Evolutionary conservation across 2,329 filamentous ascomycete species (phyloP).

Genomic region (Drechmeria coniospora): DNA sequence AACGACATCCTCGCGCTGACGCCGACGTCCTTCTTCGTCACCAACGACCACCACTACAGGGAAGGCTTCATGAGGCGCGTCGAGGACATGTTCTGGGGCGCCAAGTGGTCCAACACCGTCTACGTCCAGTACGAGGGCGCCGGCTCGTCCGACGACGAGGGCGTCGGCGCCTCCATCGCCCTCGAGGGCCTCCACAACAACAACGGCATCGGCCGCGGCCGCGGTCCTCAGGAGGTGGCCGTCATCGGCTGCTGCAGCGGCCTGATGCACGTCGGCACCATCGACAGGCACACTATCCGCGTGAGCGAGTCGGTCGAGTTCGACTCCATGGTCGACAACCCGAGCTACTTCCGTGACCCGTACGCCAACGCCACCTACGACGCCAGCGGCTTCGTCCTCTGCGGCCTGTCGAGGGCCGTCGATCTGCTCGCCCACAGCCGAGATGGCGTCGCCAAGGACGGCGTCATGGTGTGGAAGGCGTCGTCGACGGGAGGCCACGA

Average conservation of each 20-base stretch:
- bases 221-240: slow-evolving; percentile 22
- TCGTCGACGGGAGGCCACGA: slow-evolving; percentile 1
- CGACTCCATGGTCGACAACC: slow-evolving; percentile 38
- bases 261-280: slow-evolving; percentile 24
- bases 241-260: slow-evolving; percentile 29
- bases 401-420: slow-evolving; percentile 27
- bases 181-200: slow-evolving; percentile 31
- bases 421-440: slow-evolving; percentile 18
- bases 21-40: slow-evolving; percentile 36
- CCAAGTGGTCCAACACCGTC: slow-evolving; percentile 34
- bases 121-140: slow-evolving; percentile 19
- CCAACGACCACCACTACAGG: slow-evolving; percentile 42
- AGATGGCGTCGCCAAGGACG: slow-evolving; percentile 22
- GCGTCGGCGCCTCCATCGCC: slow-evolving; percentile 27
- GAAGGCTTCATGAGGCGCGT: slow-evolving; percentile 29
- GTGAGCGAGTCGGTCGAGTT: slow-evolving; percentile 27
- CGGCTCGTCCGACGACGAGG: slow-evolving; percentile 8
- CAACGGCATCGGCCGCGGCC: slow-evolving; percentile 40
- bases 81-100: slow-evolving; percentile 26
- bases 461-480: slow-evolving; percentile 30
- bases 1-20: slow-evolving; percentile 39
- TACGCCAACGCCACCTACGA: slow-evolving; percentile 27
- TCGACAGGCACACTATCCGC: slow-evolving; percentile 8
- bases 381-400: slow-evolving; percentile 36
- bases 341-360: slow-evolving; percentile 39